Conservation (phyloP, 1,284 basidiomycete genomes). For the Heterobasidion occidentale region DNA sequence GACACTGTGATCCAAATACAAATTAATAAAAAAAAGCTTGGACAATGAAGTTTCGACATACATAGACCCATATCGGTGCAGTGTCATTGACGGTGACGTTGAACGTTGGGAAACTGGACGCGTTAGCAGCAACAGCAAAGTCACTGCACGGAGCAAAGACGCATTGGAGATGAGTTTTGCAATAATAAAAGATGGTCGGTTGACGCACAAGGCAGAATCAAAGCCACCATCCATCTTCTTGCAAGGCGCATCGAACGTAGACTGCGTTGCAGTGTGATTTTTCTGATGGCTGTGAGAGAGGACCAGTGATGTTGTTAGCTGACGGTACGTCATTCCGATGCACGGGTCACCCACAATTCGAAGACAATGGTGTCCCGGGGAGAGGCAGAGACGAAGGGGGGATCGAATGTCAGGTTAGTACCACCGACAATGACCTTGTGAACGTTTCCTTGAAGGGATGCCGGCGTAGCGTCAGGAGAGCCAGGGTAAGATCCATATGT, state of each 20-base stretch:
- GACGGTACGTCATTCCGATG: background rate
- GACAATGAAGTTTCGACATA: slow-evolving; percentile 2
- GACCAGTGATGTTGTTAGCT: background rate
- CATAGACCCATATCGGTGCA: slow-evolving; percentile 36
- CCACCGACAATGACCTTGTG: slow-evolving; percentile 47
- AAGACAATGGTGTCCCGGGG: slow-evolving; percentile 56
- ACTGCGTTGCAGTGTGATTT: slow-evolving; percentile 47
- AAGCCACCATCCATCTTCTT: slow-evolving; percentile 41
- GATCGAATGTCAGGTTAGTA: slow-evolving; percentile 32
- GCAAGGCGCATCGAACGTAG: slow-evolving; percentile 51
- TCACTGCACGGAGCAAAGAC: slow-evolving; percentile 18
- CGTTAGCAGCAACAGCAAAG: slow-evolving; percentile 36
- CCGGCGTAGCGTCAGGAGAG: slow-evolving; percentile 43
- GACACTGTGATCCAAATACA: background rate
- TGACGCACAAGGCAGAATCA: slow-evolving; percentile 51
- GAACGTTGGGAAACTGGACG: slow-evolving; percentile 44
- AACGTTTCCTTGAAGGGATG: slow-evolving; percentile 24
- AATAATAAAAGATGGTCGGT: background rate
- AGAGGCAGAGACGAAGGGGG: slow-evolving; percentile 46
- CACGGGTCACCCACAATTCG: slow-evolving; percentile 30
- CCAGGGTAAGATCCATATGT: slow-evolving; percentile 46
- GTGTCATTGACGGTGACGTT: slow-evolving; percentile 49
- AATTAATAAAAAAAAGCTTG: background rate
- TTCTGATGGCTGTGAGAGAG: slow-evolving; percentile 22
- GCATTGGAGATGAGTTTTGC: background rate